phyloP scores from a whole-genome alignment of 2,329 filamentous ascomycete species.

The Talaromyces verruculosus region DNA sequence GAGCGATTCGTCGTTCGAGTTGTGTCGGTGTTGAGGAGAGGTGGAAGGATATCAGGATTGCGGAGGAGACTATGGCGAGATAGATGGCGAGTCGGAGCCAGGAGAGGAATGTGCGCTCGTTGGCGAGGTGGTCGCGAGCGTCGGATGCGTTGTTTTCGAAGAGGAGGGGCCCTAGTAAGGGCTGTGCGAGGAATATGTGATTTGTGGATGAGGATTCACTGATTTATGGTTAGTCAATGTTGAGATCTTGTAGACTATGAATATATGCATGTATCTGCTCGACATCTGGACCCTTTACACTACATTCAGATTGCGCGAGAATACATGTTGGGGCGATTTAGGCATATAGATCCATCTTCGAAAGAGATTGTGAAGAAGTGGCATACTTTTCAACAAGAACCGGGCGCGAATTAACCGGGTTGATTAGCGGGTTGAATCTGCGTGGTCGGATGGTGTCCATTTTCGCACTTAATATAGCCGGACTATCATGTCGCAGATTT shows the following conservation, averaged over 20 bases:
- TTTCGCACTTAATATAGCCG: not conserved
- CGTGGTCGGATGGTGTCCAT: slow-evolving; percentile 23
- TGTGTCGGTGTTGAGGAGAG: slow-evolving; percentile 69
- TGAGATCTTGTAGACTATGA: slow-evolving; percentile 10
- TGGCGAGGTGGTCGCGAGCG: slow-evolving; percentile 65
- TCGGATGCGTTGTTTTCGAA: slow-evolving; percentile 68
- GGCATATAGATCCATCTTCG: not conserved
- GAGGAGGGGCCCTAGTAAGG: slow-evolving; percentile 59
- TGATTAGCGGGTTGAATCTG: slow-evolving; percentile 54
- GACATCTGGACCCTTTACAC: not conserved
- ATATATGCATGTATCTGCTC: not conserved
- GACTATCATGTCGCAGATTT: not conserved
- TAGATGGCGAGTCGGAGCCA: slow-evolving; percentile 88
- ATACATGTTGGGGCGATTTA: not conserved
- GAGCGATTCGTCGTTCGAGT: slow-evolving; percentile 72
- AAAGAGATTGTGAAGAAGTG: not conserved
- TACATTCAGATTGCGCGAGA: not conserved
- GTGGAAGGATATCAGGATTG: slow-evolving; percentile 92
- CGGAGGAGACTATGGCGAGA: slow-evolving; percentile 84
- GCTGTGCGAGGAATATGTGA: slow-evolving; percentile 54
- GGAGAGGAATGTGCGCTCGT: slow-evolving; percentile 76
- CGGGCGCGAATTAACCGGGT: slow-evolving; percentile 50
- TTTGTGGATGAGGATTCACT: slow-evolving; percentile 34
- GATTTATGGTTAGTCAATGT: slow-evolving; percentile 1
- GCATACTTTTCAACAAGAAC: slow-evolving; percentile 51